Percentiles rank a stretch among this genome's conserved stretches.
Conservation (phyloP, 2,329 filamentous ascomycete species). For the Lecanicillium sp. region DNA sequence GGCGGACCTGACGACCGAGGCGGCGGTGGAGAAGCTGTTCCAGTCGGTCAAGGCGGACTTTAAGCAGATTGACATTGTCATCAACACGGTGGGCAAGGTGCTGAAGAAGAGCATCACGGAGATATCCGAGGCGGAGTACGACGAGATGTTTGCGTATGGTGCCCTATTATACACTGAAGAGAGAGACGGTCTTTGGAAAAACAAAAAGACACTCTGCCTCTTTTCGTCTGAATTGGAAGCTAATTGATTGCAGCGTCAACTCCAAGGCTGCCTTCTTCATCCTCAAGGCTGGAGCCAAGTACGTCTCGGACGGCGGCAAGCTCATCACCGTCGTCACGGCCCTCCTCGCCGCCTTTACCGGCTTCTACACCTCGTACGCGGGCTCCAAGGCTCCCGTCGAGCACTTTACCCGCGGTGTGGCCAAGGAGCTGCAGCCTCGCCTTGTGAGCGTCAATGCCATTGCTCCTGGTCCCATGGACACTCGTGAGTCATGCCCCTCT, state of each 20-base stretch:
- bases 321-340: conserved; percentile 41
- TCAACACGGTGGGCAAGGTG: conserved; percentile 46
- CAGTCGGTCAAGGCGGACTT: conserved; percentile 33
- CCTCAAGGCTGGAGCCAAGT: conserved; percentile 35
- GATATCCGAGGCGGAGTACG: conserved; percentile 39
- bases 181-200: too few species aligned
- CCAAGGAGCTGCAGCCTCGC: conserved; percentile 28
- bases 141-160: conserved; percentile 42
- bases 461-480: conserved; percentile 34
- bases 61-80: conserved; percentile 41
- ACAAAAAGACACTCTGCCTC: too few species aligned
- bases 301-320: conserved; percentile 39
- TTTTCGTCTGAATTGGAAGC: background rate
- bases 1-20: conserved; percentile 35
- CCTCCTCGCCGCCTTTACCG: conserved; percentile 39
- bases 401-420: conserved; percentile 31
- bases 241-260: conserved; percentile 30
- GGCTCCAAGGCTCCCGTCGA: conserved; percentile 36
- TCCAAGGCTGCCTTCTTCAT: conserved; percentile 41
- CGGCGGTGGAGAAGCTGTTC: conserved; percentile 36
- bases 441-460: conserved; percentile 31
- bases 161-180: too few species aligned
- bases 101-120: conserved; percentile 40
- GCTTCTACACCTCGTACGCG: conserved; percentile 39
- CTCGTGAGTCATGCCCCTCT: conserved; percentile 26